Evolutionary conservation across 2,329 filamentous ascomycete species (phyloP).

Genomic region (Clonostachys byssicola): DNA sequence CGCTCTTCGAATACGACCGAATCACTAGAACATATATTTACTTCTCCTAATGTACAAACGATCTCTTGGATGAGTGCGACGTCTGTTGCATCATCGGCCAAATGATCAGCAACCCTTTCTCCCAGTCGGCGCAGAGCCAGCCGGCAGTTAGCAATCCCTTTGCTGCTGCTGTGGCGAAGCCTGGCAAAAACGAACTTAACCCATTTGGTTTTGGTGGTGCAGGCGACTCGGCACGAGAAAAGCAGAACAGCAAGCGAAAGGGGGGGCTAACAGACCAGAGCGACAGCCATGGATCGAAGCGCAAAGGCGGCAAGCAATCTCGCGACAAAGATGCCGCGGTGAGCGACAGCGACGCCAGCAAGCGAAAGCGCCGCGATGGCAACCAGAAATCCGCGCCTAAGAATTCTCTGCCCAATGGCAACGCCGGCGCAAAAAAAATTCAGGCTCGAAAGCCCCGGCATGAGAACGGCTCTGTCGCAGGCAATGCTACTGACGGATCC

Average conservation of each 20-base stretch:
- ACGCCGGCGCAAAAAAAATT: not conserved
- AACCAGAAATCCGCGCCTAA: conserved; percentile 3
- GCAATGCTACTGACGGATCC: not conserved
- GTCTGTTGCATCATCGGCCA: conserved; percentile 31
- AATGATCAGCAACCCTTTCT: conserved; percentile 28
- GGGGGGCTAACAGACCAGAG: not conserved
- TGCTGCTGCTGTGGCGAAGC: conserved; percentile 11
- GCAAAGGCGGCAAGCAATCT: conserved; percentile 15
- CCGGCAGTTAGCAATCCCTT: conserved; percentile 28
- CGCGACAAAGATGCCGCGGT: conserved; percentile 14
- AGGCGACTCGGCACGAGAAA: conserved; percentile 1
- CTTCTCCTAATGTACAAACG: conserved; percentile 24
- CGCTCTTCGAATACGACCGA: not conserved
- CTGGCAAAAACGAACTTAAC: not conserved
- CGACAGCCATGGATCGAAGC: conserved; percentile 3
- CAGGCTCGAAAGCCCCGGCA: no score
- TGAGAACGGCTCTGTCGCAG: not conserved
- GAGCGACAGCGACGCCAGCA: conserved; percentile 13
- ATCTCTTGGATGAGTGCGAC: conserved; percentile 29
- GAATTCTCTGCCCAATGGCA: not conserved
- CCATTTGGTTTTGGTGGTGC: conserved; percentile 13
- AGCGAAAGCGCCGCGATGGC: conserved; percentile 14
- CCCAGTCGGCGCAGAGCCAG: conserved; percentile 25
- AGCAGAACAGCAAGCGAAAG: conserved; percentile 11
- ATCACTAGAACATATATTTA: not conserved